Conservation (phyloP, 768 basidiomycete species). For the Phylloporus sp. region DNA sequence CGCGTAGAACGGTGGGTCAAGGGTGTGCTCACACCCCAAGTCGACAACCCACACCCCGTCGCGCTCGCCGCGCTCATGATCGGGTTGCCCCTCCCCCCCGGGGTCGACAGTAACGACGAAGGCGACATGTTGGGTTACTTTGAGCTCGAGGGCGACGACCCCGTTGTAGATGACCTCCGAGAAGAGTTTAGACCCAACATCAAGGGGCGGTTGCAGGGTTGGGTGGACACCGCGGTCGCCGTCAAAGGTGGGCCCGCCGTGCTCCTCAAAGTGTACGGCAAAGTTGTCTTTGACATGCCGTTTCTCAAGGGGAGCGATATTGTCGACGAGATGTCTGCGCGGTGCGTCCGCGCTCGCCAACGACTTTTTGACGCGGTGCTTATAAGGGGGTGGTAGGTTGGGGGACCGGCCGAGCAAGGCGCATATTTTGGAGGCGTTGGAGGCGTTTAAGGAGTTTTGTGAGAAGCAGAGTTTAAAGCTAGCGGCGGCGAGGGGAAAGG, state of each 20-base stretch:
- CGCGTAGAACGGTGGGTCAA: slow-evolving; percentile 53
- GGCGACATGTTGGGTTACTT: slow-evolving; percentile 47
- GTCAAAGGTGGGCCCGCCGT: slow-evolving; percentile 38
- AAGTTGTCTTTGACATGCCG: slow-evolving; percentile 51
- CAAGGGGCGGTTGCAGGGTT: slow-evolving; percentile 54
- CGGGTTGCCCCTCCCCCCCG: slow-evolving; percentile 41
- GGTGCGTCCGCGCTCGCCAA: slow-evolving; percentile 33
- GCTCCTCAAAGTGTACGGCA: slow-evolving; percentile 39
- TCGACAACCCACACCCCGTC: slow-evolving; percentile 42
- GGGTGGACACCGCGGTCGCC: slow-evolving; percentile 38
- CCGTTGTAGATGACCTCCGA: slow-evolving; percentile 54
- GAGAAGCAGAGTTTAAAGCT: slow-evolving; percentile 44
- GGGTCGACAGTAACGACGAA: slow-evolving; percentile 36
- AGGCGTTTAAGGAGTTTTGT: slow-evolving; percentile 43
- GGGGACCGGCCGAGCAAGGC: slow-evolving; percentile 50
- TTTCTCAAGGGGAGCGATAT: slow-evolving; percentile 48
- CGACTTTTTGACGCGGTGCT: neutral
- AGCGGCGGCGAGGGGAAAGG: slow-evolving; percentile 18
- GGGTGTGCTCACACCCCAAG: slow-evolving; percentile 37
- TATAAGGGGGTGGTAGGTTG: slow-evolving; percentile 43
- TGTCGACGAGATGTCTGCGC: slow-evolving; percentile 49
- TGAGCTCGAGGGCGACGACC: slow-evolving; percentile 47
- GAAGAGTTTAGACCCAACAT: slow-evolving; percentile 58
- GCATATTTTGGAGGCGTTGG: slow-evolving; percentile 49
- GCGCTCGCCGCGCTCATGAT: slow-evolving; percentile 65